A percentile compares a stretch with the other conserved stretches of the same genome.
These are phyloP conservation scores for Gloeopeniophorella convolvens DNA, from an alignment of 768 basidiomycete genomes.

Conservation along the genomic window DNA sequence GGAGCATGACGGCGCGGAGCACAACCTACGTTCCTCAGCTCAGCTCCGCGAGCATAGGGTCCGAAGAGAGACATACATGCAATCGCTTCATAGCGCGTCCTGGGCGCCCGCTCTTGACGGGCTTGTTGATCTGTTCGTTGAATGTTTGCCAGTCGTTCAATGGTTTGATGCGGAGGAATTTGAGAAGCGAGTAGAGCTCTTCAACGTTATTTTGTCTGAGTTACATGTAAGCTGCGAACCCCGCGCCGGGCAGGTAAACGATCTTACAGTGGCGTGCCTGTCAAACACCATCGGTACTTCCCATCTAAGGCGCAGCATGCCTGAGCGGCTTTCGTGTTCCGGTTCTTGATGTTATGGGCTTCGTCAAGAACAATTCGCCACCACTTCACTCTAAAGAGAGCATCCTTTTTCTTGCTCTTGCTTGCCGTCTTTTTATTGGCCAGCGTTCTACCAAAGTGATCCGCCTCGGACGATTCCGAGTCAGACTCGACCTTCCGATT, in stretches of 20 bases:
- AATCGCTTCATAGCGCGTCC: conserved; percentile 75
- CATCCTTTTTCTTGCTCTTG: conserved; percentile 45
- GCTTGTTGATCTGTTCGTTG: conserved; percentile 69
- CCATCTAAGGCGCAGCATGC: conserved; percentile 73
- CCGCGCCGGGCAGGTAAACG: background rate
- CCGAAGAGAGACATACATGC: conserved; percentile 43
- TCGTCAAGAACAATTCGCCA: conserved; percentile 90
- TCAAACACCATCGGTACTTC: conserved; percentile 84
- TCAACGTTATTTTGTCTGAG: conserved; percentile 54
- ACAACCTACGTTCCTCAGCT: conserved; percentile 46
- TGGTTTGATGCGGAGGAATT: conserved; percentile 81
- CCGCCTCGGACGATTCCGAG: conserved; percentile 32
- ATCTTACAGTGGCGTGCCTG: conserved; percentile 69
- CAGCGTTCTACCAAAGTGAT: conserved; percentile 41
- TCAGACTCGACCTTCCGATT: conserved; percentile 28
- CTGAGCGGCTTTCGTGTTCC: conserved; percentile 65
- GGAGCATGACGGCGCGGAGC: conserved; percentile 81
- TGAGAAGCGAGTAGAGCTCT: conserved; percentile 84
- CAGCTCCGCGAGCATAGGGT: background rate
- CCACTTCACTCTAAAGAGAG: conserved; percentile 77
- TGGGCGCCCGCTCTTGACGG: conserved; percentile 64
- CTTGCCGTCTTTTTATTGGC: conserved; percentile 38
- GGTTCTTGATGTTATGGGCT: conserved; percentile 92
- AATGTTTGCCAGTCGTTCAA: conserved; percentile 76
- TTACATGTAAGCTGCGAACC: background rate